Conservation (phyloP, 495 filamentous ascomycete genomes). For the Entonaema liquescens region DNA sequence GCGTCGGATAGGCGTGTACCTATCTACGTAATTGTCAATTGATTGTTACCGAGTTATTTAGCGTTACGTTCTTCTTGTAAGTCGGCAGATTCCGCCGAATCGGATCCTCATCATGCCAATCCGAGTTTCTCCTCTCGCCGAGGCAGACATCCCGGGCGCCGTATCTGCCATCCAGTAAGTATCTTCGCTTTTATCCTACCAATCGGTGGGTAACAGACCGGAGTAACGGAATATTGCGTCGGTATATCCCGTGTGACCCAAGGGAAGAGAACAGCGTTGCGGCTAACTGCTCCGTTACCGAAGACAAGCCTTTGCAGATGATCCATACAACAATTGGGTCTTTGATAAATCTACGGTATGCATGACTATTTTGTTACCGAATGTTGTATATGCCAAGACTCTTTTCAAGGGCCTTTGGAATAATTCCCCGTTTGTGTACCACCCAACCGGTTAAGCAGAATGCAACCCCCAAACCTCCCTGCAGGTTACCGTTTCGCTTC, state of each 20-base stretch:
- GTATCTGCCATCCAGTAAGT: slow-evolving; percentile 56
- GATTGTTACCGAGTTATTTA: neutral
- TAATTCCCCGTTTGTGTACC: neutral
- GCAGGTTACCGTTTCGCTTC: slow-evolving; percentile 4
- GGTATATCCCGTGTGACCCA: slow-evolving; percentile 6
- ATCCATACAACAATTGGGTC: slow-evolving; percentile 72
- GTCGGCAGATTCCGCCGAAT: slow-evolving; percentile 38
- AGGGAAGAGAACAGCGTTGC: slow-evolving; percentile 6
- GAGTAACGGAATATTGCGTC: slow-evolving; percentile 2
- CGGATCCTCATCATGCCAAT: slow-evolving; percentile 61
- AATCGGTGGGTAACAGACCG: slow-evolving; percentile 22
- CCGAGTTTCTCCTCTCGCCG: slow-evolving; percentile 62
- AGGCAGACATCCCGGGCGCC: slow-evolving; percentile 68
- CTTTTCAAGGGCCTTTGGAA: slow-evolving; percentile 23
- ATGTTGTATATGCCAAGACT: slow-evolving; percentile 17
- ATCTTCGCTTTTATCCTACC: slow-evolving; percentile 9
- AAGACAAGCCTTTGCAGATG: slow-evolving; percentile 67
- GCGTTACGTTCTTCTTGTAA: slow-evolving; percentile 24
- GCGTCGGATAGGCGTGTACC: too few species aligned
- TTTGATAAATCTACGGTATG: slow-evolving; percentile 63
- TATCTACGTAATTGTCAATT: neutral
- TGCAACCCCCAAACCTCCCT: too few species aligned
- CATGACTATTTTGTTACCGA: slow-evolving; percentile 39
- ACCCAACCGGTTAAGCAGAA: neutral
- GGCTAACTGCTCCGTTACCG: slow-evolving; percentile 48